A percentile compares a stretch with the other conserved stretches of the same genome.
Conservation (phyloP, 345 rosid species). For the Cardamine chenopodiifolia region DNA sequence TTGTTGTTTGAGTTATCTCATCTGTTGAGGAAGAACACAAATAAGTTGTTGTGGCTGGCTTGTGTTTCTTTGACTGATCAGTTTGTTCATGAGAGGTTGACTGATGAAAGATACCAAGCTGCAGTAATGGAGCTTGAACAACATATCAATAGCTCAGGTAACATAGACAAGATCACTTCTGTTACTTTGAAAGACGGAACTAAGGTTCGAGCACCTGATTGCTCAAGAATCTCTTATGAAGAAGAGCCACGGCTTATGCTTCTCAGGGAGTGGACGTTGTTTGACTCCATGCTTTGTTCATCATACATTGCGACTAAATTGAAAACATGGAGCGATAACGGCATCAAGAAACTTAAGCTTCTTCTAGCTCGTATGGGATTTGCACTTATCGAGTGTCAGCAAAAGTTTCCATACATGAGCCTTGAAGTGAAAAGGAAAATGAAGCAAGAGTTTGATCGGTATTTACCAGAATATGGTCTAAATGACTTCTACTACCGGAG, state of each 20-base stretch:
- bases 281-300: constrained; percentile 95
- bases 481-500: constrained; percentile 85
- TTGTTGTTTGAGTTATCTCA: constrained; percentile 84
- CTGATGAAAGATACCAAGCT: constrained; percentile 94
- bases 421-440: constrained; percentile 79
- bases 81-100: constrained; percentile 89
- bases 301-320: constrained; percentile 80
- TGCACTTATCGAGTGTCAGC: constrained; percentile 90
- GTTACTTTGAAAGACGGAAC: constrained; percentile 93
- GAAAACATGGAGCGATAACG: constrained; percentile 97
- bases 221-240: constrained; percentile 84
- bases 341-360: constrained; percentile 91
- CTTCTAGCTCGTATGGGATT: constrained; percentile 97
- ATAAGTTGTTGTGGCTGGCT: constrained; percentile 94
- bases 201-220: constrained; percentile 82
- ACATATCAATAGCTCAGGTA: constrained; percentile 80
- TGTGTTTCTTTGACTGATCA: constrained; percentile 94
- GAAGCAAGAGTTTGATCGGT: constrained; percentile 86
- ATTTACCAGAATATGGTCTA: constrained; percentile 89
- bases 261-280: constrained; percentile 89
- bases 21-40: constrained; percentile 77
- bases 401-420: constrained; percentile 96
- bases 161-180: constrained; percentile 70
- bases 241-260: constrained; percentile 93
- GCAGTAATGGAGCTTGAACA: constrained; percentile 99